These are phyloP conservation scores for Choiromyces venosus DNA, from an alignment of 495 filamentous ascomycete species.

Conservation along the genomic window DNA sequence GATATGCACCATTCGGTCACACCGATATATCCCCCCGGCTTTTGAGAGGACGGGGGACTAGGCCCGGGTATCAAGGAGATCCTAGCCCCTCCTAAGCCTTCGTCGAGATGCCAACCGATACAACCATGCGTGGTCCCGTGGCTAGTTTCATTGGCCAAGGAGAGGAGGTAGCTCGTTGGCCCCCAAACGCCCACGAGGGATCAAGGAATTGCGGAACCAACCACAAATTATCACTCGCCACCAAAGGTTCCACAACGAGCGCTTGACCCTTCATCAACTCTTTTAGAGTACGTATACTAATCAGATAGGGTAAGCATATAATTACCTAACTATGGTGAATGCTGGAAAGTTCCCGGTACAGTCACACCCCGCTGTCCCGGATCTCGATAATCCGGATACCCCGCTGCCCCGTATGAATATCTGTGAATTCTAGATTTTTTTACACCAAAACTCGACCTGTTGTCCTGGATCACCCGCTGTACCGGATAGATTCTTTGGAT, in stretches of 20 bases:
- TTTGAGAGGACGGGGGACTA: neutral
- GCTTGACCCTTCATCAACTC: neutral
- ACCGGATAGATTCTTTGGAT: too few species aligned
- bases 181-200: neutral
- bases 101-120: neutral
- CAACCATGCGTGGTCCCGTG: neutral
- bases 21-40: neutral
- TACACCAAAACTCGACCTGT: too few species aligned
- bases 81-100: neutral
- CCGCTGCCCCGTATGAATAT: too few species aligned
- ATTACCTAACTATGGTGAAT: neutral
- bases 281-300: neutral
- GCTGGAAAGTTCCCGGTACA: neutral
- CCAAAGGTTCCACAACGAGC: neutral
- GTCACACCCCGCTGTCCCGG: too few species aligned
- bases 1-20: neutral
- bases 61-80: neutral
- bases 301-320: neutral
- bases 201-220: neutral
- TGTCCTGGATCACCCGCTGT: too few species aligned
- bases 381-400: too few species aligned
- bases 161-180: neutral
- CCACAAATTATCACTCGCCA: neutral
- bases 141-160: neutral
- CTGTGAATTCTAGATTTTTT: too few species aligned